These are phyloP conservation scores for Larix kaempferi DNA, from an alignment of 75 land plant genomes.

Conservation along the genomic window DNA sequence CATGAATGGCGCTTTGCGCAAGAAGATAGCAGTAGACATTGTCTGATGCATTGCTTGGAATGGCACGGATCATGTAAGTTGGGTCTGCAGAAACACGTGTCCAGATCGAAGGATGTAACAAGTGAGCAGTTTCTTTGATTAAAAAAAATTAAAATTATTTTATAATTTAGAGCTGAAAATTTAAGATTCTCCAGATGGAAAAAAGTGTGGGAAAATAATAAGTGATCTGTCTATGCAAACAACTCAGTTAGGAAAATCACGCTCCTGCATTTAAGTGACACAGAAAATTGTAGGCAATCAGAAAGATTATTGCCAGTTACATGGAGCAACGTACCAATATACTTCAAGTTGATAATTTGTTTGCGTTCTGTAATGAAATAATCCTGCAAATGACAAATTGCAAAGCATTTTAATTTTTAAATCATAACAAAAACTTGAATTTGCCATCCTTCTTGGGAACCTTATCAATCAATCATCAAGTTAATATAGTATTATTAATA, in stretches of 20 bases:
- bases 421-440: not conserved
- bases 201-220: not conserved
- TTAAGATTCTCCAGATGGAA: not conserved
- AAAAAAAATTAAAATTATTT: not conserved
- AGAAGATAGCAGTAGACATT: conserved; percentile 68
- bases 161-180: not conserved
- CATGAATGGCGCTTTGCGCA: conserved; percentile 61
- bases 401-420: not conserved
- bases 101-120: conserved; percentile 2
- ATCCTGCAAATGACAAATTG: conserved; percentile 26
- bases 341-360: conserved; percentile 48
- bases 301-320: not conserved
- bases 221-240: too few species aligned
- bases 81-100: conserved; percentile 47
- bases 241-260: too few species aligned
- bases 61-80: conserved; percentile 73
- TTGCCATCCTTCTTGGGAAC: not conserved
- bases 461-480: not conserved
- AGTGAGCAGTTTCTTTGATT: not conserved
- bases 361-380: conserved; percentile 33
- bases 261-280: too few species aligned
- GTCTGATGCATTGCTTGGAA: conserved; percentile 69
- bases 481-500: not conserved
- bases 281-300: not conserved
- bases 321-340: conserved; percentile 40